Evolutionary conservation across 2,329 filamentous ascomycete species (phyloP).

Genomic region (Aspergillus terreus): DNA sequence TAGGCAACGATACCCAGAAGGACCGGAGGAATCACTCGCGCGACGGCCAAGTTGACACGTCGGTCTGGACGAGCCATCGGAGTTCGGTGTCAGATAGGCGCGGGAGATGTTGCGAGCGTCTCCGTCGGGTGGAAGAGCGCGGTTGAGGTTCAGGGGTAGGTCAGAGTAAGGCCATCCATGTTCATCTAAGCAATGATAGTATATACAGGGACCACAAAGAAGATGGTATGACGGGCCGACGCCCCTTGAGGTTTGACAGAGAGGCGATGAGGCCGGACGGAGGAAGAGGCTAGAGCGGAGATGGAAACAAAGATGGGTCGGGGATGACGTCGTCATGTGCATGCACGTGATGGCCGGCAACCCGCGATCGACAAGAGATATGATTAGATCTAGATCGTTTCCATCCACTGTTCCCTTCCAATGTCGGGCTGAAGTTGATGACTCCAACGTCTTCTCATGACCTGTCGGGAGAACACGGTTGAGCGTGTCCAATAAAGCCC

Average conservation of each 20-base stretch:
- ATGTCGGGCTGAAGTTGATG: too few species aligned
- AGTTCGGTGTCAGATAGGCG: constrained; percentile 16
- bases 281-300: neutral
- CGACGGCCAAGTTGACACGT: constrained; percentile 55
- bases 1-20: constrained; percentile 65
- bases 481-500: too few species aligned
- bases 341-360: neutral
- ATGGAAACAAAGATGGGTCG: neutral
- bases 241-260: too few species aligned
- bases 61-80: constrained; percentile 35
- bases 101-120: neutral
- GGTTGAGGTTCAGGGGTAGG: neutral
- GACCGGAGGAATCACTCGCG: constrained; percentile 66
- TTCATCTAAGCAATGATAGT: too few species aligned
- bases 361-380: neutral
- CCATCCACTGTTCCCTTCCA: too few species aligned
- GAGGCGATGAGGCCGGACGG: too few species aligned
- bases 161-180: too few species aligned
- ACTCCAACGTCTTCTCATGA: too few species aligned
- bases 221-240: too few species aligned
- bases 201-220: too few species aligned
- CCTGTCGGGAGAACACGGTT: too few species aligned
- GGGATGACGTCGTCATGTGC: constrained; percentile 7
- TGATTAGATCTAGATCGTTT: too few species aligned
- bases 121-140: neutral